Conservation (phyloP, 805 yeast genomes). For the Wickerhamiella parazyma region DNA sequence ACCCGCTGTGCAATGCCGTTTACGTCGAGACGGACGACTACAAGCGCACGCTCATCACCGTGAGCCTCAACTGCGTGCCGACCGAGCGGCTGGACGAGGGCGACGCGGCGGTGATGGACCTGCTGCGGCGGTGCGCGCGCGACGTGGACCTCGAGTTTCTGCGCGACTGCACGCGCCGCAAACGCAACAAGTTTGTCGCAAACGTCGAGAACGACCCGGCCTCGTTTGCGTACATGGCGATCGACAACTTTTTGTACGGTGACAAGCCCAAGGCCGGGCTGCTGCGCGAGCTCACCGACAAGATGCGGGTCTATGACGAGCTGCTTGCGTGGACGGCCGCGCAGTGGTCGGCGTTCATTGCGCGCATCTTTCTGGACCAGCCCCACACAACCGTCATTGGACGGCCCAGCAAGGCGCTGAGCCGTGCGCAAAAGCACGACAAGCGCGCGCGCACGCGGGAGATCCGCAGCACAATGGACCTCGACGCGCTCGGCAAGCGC, state of each 20-base stretch:
- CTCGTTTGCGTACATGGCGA: constrained; percentile 49
- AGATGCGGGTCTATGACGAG: constrained; percentile 45
- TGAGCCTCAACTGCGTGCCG: constrained; percentile 61
- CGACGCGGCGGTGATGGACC: constrained; percentile 35
- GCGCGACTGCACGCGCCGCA: constrained; percentile 53
- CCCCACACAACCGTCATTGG: constrained; percentile 55
- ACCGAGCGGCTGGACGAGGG: constrained; percentile 44
- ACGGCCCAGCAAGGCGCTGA: constrained; percentile 52
- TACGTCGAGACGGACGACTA: constrained; percentile 65
- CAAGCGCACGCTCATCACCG: constrained; percentile 42
- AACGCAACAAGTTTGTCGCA: constrained; percentile 38
- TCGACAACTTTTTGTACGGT: constrained; percentile 73
- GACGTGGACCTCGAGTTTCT: constrained; percentile 52
- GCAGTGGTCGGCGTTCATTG: constrained; percentile 52
- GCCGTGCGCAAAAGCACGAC: constrained; percentile 37
- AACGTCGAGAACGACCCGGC: constrained; percentile 39
- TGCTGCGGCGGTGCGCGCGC: constrained; percentile 33
- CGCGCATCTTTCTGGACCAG: constrained; percentile 42
- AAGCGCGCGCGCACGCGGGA: constrained; percentile 37
- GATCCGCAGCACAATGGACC: constrained; percentile 42
- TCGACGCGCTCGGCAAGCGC: constrained; percentile 35
- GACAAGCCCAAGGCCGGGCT: constrained; percentile 40
- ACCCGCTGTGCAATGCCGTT: constrained; percentile 66
- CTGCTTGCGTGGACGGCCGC: constrained; percentile 47
- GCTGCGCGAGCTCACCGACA: constrained; percentile 40